Percentiles rank a stretch among this genome's conserved stretches.
Conservation (phyloP, 2,329 filamentous ascomycete genomes). For the Cladobotryum mycophilum region DNA sequence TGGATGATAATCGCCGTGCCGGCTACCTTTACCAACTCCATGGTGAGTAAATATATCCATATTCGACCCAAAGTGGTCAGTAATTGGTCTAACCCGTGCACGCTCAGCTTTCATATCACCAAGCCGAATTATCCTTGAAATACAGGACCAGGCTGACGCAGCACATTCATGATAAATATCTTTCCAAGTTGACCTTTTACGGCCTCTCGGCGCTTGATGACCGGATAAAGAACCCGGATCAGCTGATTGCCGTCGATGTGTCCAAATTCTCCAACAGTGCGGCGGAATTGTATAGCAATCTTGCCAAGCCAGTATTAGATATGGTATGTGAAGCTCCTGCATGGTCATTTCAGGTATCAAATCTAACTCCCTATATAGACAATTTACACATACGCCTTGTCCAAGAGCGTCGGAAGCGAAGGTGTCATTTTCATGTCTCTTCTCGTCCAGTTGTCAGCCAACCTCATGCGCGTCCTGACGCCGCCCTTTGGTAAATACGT, state of each 20-base stretch:
- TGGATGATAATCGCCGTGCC: slow-evolving; percentile 98
- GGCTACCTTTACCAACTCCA: slow-evolving; percentile 96
- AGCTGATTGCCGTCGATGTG: slow-evolving; percentile 94
- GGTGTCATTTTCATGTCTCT: slow-evolving; percentile 93
- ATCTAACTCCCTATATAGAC: slow-evolving; percentile 38
- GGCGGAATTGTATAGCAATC: slow-evolving; percentile 90
- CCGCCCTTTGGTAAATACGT: slow-evolving; percentile 97
- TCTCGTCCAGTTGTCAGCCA: slow-evolving; percentile 86
- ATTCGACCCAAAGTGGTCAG: not conserved
- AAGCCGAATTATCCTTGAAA: slow-evolving; percentile 86
- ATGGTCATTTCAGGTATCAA: not conserved
- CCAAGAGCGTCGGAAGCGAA: slow-evolving; percentile 91
- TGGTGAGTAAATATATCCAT: slow-evolving; percentile 53
- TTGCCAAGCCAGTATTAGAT: slow-evolving; percentile 89
- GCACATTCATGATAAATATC: slow-evolving; percentile 89
- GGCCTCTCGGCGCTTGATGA: slow-evolving; percentile 92
- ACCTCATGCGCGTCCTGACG: slow-evolving; percentile 87
- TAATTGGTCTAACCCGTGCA: not conserved
- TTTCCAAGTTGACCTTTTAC: slow-evolving; percentile 97
- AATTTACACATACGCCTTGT: slow-evolving; percentile 93
- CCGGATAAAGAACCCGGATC: slow-evolving; percentile 96
- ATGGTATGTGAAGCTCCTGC: slow-evolving; percentile 51
- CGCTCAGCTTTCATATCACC: slow-evolving; percentile 81
- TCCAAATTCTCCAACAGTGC: slow-evolving; percentile 93
- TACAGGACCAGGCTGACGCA: slow-evolving; percentile 93